Evolutionary conservation across 202 grass and related monocot genomes (phyloP).

Genomic region (Eragrostis tef): DNA sequence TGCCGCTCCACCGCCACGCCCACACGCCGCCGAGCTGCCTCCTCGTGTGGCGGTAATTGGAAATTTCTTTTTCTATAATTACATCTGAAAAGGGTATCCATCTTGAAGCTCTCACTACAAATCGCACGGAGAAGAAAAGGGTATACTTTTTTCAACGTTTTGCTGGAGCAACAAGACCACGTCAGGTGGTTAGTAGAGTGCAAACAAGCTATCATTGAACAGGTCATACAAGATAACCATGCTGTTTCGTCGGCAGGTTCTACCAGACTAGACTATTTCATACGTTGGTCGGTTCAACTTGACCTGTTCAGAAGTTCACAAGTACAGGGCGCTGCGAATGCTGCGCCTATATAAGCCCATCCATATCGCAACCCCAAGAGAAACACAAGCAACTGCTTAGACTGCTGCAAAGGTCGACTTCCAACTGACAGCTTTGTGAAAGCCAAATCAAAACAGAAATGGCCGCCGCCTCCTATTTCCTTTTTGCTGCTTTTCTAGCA

Average conservation of each 20-base stretch:
- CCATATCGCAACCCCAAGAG: neutral
- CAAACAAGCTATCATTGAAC: neutral
- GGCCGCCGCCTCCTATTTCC: slow-evolving; percentile 9
- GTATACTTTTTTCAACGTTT: neutral
- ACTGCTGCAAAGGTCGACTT: neutral
- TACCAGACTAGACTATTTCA: neutral
- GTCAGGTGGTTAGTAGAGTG: neutral
- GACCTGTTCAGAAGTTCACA: neutral
- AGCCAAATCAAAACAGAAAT: neutral
- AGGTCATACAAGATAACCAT: neutral
- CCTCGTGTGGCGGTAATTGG: no score
- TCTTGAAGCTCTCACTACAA: neutral
- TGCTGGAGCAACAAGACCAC: neutral
- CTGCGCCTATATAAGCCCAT: slow-evolving; percentile 3
- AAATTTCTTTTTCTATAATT: no score
- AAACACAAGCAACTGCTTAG: neutral
- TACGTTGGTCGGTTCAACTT: neutral
- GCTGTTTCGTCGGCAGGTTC: neutral
- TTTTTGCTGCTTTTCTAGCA: slow-evolving; percentile 24
- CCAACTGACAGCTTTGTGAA: neutral
- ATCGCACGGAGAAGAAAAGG: neutral
- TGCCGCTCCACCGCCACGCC: no score
- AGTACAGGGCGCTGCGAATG: neutral
- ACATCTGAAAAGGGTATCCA: no score
- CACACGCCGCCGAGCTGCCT: no score